Evolutionary conservation across 805 yeast species (phyloP).

Genomic region (Sugiyamaella qingdaonensis): DNA sequence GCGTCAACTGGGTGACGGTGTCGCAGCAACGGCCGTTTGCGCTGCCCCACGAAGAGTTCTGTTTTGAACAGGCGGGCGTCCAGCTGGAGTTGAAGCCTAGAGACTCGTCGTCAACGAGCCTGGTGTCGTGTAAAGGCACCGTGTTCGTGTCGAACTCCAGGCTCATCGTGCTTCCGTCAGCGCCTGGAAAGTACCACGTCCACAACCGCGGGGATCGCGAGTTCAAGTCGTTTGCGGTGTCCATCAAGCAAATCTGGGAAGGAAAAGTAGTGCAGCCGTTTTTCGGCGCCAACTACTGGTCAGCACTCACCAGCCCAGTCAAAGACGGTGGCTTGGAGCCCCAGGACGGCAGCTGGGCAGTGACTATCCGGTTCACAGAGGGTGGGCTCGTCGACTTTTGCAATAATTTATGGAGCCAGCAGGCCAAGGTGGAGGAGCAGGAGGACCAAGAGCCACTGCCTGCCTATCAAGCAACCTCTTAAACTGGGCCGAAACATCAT

Average conservation of each 20-base stretch:
- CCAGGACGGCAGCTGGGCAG: slow-evolving; percentile 21
- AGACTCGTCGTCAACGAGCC: background rate
- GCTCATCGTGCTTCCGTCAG: slow-evolving; percentile 12
- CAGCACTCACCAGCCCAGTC: slow-evolving; percentile 23
- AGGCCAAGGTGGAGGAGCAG: slow-evolving; percentile 3
- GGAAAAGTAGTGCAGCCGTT: slow-evolving; percentile 32
- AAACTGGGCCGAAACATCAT: background rate
- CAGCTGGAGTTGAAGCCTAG: background rate
- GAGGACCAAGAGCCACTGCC: slow-evolving; percentile 17
- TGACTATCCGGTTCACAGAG: slow-evolving; percentile 24
- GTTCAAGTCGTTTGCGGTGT: slow-evolving; percentile 24
- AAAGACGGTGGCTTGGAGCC: slow-evolving; percentile 25
- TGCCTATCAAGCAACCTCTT: slow-evolving; percentile 9
- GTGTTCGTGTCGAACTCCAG: slow-evolving; percentile 21
- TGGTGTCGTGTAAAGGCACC: background rate
- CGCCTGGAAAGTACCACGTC: slow-evolving; percentile 22
- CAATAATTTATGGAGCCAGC: background rate
- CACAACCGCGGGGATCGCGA: slow-evolving; percentile 28
- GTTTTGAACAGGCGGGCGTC: background rate
- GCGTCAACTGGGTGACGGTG: slow-evolving; percentile 21
- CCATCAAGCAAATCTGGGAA: slow-evolving; percentile 21
- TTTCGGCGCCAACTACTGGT: slow-evolving; percentile 36
- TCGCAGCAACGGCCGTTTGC: slow-evolving; percentile 17
- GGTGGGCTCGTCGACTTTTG: slow-evolving; percentile 34
- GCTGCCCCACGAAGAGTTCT: slow-evolving; percentile 19